Conservation (phyloP, 1,284 basidiomycete species). For the Rhodotorula sp. region DNA sequence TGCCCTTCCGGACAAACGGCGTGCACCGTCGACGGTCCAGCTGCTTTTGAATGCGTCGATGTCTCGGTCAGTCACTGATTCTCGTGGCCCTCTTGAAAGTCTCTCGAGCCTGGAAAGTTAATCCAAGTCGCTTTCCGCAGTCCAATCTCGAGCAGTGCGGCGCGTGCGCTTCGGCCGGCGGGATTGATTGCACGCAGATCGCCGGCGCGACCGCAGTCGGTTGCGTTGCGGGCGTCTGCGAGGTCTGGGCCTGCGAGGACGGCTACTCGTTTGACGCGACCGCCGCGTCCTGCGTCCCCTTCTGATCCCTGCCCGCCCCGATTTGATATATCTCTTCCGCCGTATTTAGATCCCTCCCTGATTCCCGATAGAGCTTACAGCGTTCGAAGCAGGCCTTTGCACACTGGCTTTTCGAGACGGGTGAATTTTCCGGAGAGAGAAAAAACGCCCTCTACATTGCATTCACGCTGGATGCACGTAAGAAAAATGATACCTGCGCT, state of each 20-base stretch:
- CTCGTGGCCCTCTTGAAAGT: too few species aligned
- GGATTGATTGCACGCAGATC: constrained; percentile 33
- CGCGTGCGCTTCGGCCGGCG: constrained; percentile 16
- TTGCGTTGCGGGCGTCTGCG: constrained; percentile 9
- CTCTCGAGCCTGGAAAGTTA: too few species aligned
- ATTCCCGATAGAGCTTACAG: background rate
- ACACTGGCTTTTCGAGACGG: too few species aligned
- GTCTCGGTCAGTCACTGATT: background rate
- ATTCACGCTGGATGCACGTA: too few species aligned
- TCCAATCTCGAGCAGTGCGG: constrained; percentile 19
- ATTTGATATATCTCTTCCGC: too few species aligned
- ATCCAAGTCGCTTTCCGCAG: background rate
- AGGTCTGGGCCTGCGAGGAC: constrained; percentile 23
- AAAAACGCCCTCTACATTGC: too few species aligned
- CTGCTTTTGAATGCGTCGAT: constrained; percentile 33
- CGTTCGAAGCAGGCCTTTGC: background rate
- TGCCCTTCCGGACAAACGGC: constrained; percentile 20
- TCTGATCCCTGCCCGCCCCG: too few species aligned
- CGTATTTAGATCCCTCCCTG: constrained; percentile 11
- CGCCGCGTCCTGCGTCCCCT: background rate
- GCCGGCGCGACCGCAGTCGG: constrained; percentile 20
- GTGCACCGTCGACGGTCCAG: constrained; percentile 12
- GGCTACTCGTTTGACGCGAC: constrained; percentile 6
- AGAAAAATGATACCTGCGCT: too few species aligned
- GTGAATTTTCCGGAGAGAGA: too few species aligned